These are phyloP conservation scores for Pseudopediastrum boryanum DNA, from an alignment of 139 green algal species.

Conservation along the genomic window DNA sequence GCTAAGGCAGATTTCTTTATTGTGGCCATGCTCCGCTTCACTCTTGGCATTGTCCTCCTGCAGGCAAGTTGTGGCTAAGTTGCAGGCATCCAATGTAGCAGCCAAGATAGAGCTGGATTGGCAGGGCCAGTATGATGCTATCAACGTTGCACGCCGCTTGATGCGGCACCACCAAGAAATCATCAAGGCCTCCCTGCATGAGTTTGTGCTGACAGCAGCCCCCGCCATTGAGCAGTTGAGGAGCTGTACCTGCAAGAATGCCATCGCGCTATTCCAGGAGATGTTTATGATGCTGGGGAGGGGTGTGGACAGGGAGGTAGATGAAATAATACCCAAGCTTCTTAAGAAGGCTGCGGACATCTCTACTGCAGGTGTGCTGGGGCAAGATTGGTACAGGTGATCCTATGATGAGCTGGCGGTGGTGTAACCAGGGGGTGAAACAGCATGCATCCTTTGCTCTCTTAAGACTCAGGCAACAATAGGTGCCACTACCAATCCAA, in stretches of 20 bases:
- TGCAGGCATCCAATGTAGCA: slow-evolving; percentile 65
- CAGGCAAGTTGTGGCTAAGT: slow-evolving; percentile 46
- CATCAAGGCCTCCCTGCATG: slow-evolving; percentile 50
- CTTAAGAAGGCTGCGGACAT: slow-evolving; percentile 82
- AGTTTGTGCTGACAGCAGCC: slow-evolving; percentile 62
- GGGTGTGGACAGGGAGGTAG: slow-evolving; percentile 71
- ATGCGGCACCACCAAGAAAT: slow-evolving; percentile 66
- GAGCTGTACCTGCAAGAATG: slow-evolving; percentile 42
- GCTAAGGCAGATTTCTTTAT: too few relatives aligned
- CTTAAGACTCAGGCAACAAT: too few relatives aligned
- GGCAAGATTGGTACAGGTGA: too few relatives aligned
- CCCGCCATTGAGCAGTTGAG: slow-evolving; percentile 75
- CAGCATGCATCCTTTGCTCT: too few relatives aligned
- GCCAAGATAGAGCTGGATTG: slow-evolving; percentile 86
- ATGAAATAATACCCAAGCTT: slow-evolving; percentile 78
- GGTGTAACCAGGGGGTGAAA: too few relatives aligned
- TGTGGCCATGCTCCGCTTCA: too few relatives aligned
- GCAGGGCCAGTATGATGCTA: slow-evolving; percentile 77
- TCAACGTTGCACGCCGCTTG: slow-evolving; percentile 68
- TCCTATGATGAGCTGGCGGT: too few relatives aligned
- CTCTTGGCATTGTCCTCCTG: too few relatives aligned
- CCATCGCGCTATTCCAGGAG: slow-evolving; percentile 54
- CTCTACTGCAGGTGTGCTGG: slow-evolving; percentile 57
- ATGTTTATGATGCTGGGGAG: slow-evolving; percentile 57
- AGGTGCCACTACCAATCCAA: too few relatives aligned